A percentile compares a stretch with the other conserved stretches of the same genome.
These are phyloP conservation scores for Ganoderma resinaceum DNA, from an alignment of 1,284 basidiomycete genomes.

Conservation along the genomic window DNA sequence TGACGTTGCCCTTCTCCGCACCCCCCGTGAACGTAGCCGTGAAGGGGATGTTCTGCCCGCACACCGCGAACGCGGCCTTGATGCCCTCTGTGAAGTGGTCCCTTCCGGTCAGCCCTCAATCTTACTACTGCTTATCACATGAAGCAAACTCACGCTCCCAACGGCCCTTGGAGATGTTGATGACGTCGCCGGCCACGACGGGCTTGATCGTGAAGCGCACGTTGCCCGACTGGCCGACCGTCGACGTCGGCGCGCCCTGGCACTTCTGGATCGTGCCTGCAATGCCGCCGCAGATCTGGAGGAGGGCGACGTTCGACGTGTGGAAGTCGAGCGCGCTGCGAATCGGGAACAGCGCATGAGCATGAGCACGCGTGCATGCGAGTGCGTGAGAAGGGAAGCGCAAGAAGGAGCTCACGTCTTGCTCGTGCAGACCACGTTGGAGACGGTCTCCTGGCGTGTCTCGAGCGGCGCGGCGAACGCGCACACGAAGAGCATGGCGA, in stretches of 20 bases:
- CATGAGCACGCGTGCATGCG: background rate
- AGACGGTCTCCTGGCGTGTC: conserved; percentile 34
- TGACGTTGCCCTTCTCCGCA: conserved; percentile 39
- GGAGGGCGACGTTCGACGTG: conserved; percentile 41
- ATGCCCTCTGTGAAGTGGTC: conserved; percentile 34
- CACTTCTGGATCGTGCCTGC: conserved; percentile 42
- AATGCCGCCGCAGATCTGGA: conserved; percentile 44
- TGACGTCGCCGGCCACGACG: conserved; percentile 36
- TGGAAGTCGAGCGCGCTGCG: conserved; percentile 41
- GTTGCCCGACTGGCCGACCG: conserved; percentile 37
- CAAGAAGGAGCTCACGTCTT: conserved; percentile 19
- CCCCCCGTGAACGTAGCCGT: conserved; percentile 41
- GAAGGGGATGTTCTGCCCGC: conserved; percentile 41
- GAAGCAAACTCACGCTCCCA: conserved; percentile 39
- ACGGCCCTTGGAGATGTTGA: conserved; percentile 45
- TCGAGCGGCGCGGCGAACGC: conserved; percentile 37
- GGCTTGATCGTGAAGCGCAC: conserved; percentile 40
- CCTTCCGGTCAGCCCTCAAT: background rate
- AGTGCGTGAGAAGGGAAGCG: background rate
- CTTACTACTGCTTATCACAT: background rate
- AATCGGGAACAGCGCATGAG: background rate
- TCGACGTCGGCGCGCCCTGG: conserved; percentile 40
- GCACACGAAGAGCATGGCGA: conserved; percentile 28
- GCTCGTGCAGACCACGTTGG: conserved; percentile 35
- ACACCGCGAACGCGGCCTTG: conserved; percentile 40